These are phyloP conservation scores for Chrysanthemum makinoi DNA, from an alignment of 129 eudicot genomes.

Conservation along the genomic window DNA sequence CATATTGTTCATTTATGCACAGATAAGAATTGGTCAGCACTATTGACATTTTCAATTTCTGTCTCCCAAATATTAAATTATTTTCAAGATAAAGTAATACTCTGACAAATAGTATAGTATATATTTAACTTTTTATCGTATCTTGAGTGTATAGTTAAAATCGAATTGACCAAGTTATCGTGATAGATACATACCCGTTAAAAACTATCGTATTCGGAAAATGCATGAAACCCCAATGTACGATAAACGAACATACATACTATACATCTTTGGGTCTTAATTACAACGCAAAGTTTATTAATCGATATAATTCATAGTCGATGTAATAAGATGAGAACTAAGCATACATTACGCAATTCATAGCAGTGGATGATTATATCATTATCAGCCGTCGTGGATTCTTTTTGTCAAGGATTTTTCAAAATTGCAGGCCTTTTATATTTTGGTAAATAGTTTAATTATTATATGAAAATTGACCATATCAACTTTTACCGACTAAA, in stretches of 20 bases:
- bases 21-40: conserved; percentile 18
- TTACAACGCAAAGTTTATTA: no score
- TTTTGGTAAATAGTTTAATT: no score
- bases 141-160: no score
- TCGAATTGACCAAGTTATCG: neutral
- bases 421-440: conserved; percentile 14
- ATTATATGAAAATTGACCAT: neutral
- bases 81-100: no score
- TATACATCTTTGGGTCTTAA: no score
- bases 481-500: neutral
- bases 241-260: no score
- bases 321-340: no score
- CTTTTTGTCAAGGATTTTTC: neutral
- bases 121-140: no score
- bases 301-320: no score
- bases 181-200: neutral
- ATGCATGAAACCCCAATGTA: no score
- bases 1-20: conserved; percentile 8
- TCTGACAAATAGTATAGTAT: no score
- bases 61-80: neutral
- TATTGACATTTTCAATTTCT: conserved; percentile 20
- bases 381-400: neutral
- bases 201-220: neutral
- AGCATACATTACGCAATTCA: no score
- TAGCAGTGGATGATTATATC: neutral